phyloP scores from a whole-genome alignment of 805 yeast genomes.

The Candida hungchunana region DNA sequence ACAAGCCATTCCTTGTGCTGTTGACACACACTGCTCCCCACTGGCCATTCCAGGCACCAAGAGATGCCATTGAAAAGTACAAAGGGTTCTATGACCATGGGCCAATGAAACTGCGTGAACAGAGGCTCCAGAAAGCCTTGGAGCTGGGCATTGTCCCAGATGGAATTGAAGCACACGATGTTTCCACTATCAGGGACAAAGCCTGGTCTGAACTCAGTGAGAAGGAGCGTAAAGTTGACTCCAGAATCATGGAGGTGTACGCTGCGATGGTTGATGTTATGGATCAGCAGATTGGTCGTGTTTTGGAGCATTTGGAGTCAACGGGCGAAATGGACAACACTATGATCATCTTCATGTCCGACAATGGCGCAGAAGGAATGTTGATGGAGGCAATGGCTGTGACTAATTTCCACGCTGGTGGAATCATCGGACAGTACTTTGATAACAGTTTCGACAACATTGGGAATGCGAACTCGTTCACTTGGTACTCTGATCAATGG shows the following conservation, averaged over 20 bases:
- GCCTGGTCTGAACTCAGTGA: slow-evolving; percentile 42
- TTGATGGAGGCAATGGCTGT: slow-evolving; percentile 52
- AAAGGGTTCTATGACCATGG: slow-evolving; percentile 45
- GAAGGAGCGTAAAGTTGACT: slow-evolving; percentile 34
- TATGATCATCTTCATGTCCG: slow-evolving; percentile 53
- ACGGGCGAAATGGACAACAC: slow-evolving; percentile 50
- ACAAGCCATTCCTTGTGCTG: slow-evolving; percentile 50
- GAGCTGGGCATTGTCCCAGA: slow-evolving; percentile 44
- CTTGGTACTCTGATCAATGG: slow-evolving; percentile 54
- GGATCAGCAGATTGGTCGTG: slow-evolving; percentile 49
- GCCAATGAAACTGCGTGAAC: slow-evolving; percentile 38
- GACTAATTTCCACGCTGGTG: slow-evolving; percentile 24
- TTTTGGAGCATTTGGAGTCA: slow-evolving; percentile 37
- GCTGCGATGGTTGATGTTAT: slow-evolving; percentile 62
- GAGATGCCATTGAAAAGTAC: slow-evolving; percentile 42
- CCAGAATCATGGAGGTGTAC: slow-evolving; percentile 49
- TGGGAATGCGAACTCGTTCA: slow-evolving; percentile 45
- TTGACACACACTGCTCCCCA: slow-evolving; percentile 63
- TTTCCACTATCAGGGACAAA: slow-evolving; percentile 31
- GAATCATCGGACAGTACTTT: slow-evolving; percentile 27
- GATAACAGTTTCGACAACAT: slow-evolving; percentile 43
- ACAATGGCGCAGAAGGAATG: slow-evolving; percentile 64
- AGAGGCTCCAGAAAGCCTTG: slow-evolving; percentile 36
- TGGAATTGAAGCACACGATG: slow-evolving; percentile 41
- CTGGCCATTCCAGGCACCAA: slow-evolving; percentile 64